Evolutionary conservation across 2,329 filamentous ascomycete genomes (phyloP), one percentile per base, ranked within the genome.

Genomic region (Penicillium italicum): DNA sequence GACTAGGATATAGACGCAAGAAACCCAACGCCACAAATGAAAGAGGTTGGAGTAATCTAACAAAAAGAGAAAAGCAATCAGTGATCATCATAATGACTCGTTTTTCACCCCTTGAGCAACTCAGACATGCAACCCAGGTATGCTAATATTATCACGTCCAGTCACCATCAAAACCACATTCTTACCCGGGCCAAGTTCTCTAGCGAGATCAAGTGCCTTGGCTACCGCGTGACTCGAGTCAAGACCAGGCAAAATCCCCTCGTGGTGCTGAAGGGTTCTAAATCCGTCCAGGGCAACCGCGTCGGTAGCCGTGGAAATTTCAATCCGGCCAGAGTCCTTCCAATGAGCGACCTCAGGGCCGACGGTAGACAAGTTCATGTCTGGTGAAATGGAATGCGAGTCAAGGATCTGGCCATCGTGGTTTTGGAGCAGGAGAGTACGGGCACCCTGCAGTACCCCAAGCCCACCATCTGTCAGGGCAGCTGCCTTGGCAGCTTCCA

Each of bases 251-350:
- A 58, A 38, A 22, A 66, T 55, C 11, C 61, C 62, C 61, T 66
- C 62, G 47, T 64, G 59, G 52, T 56, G 54, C n/a, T 62, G 59
- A 33, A 66, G 53, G 41, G 24, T 66, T 65, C 61, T 56, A 51
- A 66, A 65, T 50, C 63, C 63, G 42, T 59, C 63, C 61, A 66
- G 63, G 63, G 63, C 62, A 59, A 62, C 63, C 45, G 59, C 52
- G 47, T 66, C 62, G 20, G 63, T 62, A 50, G 62, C 63, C 11
- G 63, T 64, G 43, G 36, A 46, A 41, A 66, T 66, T 64, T 63
- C 58, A 65, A 66, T 53, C 10, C 63, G 62, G 34, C 62, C 63
- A 52, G 44, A 55, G 18, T 59, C 54, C 57, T 64, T 66, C 63
- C 62, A 65, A 60, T 66, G 55, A 34, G 63, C 63, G 30, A 66